These are phyloP conservation scores for Amphibolis antarctica DNA, from an alignment of 106 monocot genomes.

Conservation along the genomic window DNA sequence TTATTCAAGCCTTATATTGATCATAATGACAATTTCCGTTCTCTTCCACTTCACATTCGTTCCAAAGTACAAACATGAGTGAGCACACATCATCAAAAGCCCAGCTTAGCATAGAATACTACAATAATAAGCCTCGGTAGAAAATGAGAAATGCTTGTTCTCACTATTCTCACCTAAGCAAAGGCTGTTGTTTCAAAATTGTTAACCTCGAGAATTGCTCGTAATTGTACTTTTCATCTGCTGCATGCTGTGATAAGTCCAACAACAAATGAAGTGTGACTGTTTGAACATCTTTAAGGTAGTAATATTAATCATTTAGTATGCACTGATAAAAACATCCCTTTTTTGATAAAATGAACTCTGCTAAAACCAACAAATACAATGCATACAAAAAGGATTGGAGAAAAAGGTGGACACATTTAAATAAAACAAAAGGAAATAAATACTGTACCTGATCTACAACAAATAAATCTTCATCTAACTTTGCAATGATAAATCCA, in stretches of 20 bases:
- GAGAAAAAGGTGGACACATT: no score
- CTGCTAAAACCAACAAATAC: background rate
- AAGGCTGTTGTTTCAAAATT: slow-evolving; percentile 71
- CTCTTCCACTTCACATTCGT: no score
- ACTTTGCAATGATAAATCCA: slow-evolving; percentile 96
- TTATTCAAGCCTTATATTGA: no score
- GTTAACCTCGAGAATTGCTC: slow-evolving; percentile 78
- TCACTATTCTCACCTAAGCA: slow-evolving; percentile 57
- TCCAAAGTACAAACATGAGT: no score
- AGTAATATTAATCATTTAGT: no score
- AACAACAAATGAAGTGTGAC: no score
- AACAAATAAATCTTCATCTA: slow-evolving; percentile 88
- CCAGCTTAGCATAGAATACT: no score
- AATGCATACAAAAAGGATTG: background rate
- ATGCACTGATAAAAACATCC: no score
- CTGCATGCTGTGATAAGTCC: slow-evolving; percentile 63
- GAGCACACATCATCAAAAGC: no score
- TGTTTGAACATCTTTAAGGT: no score
- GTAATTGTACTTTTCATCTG: slow-evolving; percentile 97
- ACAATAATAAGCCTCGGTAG: background rate
- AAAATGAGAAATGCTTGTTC: background rate
- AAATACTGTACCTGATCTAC: slow-evolving; percentile 65
- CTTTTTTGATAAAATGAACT: background rate
- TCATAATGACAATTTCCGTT: no score
- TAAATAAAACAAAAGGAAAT: no score